Evolutionary conservation across 2,329 filamentous ascomycete species (phyloP), one percentile per base, ranked within the genome.

Genomic region (Diaporthe citrichinensis): DNA sequence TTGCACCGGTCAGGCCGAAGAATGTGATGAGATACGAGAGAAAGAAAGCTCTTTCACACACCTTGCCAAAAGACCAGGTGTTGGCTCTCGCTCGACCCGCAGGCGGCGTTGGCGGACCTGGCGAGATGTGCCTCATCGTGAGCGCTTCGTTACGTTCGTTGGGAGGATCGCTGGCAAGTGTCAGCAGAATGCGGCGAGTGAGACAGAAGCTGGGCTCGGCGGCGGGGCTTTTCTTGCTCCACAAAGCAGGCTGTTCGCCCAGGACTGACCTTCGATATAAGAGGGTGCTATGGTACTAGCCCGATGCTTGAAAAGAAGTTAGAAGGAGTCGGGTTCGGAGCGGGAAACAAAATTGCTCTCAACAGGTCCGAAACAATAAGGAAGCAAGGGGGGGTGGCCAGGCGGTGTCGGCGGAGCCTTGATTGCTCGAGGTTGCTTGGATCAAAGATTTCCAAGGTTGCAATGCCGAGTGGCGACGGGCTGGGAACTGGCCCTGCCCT

Each of bases 11-110:
- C 4, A 28, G 62, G 23, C 25, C 25, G 55, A 8, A 58, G 36
- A 31, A 71, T 9, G 28, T 28, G 55, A 61, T 23, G 69, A 61
- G 41, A 55, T 7, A 2, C 20, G 31, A 53, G 15, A 44, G 34
- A 51, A 76, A 75, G 39, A 67, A 39, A 53, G 31, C 25, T 58
- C 36, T 58, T 67, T 31, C 36, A 73, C 76, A 4, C 8, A 76
- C 76, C 67, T 77, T 76, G 61, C 76, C 62, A 57, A 77, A 77
- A 4, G 76, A 77, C 71, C 71, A 77, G 41, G 76, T 77, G 9
- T 76, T 72, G 25, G 76, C 74, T 71, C 76, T 67, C n/a, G 41
- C 72, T 23, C 76, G 55, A 44, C 69, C 65, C 2, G 61, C 31
- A 28, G 59, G 65, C 44, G 44, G 76, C 20, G 68, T 65, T 53